phyloP scores from a whole-genome alignment of 2,329 filamentous ascomycete species.

The Curvularia spicifera region DNA sequence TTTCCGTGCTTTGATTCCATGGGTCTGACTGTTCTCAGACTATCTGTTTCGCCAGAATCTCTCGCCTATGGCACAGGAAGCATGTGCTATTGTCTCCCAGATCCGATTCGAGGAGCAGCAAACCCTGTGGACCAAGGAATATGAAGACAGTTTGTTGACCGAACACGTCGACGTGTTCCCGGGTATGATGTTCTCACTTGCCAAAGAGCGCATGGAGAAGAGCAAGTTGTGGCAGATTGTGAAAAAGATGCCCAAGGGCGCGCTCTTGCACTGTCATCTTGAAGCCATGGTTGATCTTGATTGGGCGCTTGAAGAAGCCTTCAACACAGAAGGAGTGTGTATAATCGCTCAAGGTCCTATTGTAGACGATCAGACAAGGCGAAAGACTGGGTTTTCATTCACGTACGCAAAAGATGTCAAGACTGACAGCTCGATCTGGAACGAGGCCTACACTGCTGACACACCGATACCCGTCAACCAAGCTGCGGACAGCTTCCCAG shows the following conservation, averaged over 20 bases:
- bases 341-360: conserved; percentile 67
- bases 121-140: conserved; percentile 75
- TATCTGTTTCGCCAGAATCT: conserved; percentile 74
- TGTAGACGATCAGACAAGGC: conserved; percentile 58
- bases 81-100: conserved; percentile 77
- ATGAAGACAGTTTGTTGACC: conserved; percentile 72
- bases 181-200: conserved; percentile 91
- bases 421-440: conserved; percentile 67
- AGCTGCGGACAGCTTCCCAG: conserved; percentile 77
- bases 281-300: conserved; percentile 91
- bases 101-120: conserved; percentile 80
- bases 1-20: background rate
- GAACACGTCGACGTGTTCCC: conserved; percentile 73
- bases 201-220: conserved; percentile 83
- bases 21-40: conserved; percentile 57
- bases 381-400: conserved; percentile 67
- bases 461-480: conserved; percentile 64
- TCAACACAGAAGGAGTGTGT: conserved; percentile 76
- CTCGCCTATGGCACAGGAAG: conserved; percentile 77
- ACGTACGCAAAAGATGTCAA: conserved; percentile 52
- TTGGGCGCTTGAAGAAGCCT: conserved; percentile 74
- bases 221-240: conserved; percentile 88
- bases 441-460: conserved; percentile 63
- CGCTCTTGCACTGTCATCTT: conserved; percentile 83
- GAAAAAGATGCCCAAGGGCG: conserved; percentile 85